Evolutionary conservation across 805 yeast species (phyloP).

Genomic region (Saturnispora saitoi): DNA sequence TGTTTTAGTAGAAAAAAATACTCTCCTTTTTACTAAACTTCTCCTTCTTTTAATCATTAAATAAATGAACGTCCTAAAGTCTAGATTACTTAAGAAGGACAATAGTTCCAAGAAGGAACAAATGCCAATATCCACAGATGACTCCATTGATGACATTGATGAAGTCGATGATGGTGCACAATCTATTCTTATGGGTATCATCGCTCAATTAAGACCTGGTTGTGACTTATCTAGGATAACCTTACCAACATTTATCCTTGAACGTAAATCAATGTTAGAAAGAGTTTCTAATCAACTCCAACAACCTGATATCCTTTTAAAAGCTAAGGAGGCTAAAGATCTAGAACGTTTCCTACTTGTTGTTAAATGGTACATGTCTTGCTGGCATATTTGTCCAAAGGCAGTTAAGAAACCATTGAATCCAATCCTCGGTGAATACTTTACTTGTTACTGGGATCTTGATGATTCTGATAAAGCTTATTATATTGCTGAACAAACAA

Average conservation of each 20-base stretch:
- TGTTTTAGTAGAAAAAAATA: no score
- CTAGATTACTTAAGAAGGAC: neutral
- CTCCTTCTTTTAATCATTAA: neutral
- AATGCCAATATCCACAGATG: neutral
- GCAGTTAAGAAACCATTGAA: conserved; percentile 97
- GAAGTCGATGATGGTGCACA: conserved; percentile 89
- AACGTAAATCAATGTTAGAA: conserved; percentile 92
- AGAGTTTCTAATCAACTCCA: conserved; percentile 83
- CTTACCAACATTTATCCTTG: conserved; percentile 89
- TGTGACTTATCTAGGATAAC: conserved; percentile 86
- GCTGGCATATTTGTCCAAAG: conserved; percentile 98
- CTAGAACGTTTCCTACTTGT: conserved; percentile 64
- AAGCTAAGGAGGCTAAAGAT: conserved; percentile 55
- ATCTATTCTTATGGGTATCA: conserved; percentile 76
- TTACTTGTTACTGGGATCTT: conserved; percentile 87
- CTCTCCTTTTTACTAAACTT: neutral
- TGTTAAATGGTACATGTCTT: conserved; percentile 83
- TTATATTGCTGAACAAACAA: conserved; percentile 88
- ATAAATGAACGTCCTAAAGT: neutral
- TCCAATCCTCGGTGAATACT: conserved; percentile 89
- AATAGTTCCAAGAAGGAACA: neutral
- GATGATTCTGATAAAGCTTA: conserved; percentile 61
- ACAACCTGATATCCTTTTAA: conserved; percentile 65
- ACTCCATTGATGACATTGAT: conserved; percentile 64
- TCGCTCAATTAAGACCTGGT: conserved; percentile 87